Evolutionary conservation across 306 rosid genomes (phyloP), one percentile per base, ranked within the genome.

Genomic region (Phaseolus lunatus): DNA sequence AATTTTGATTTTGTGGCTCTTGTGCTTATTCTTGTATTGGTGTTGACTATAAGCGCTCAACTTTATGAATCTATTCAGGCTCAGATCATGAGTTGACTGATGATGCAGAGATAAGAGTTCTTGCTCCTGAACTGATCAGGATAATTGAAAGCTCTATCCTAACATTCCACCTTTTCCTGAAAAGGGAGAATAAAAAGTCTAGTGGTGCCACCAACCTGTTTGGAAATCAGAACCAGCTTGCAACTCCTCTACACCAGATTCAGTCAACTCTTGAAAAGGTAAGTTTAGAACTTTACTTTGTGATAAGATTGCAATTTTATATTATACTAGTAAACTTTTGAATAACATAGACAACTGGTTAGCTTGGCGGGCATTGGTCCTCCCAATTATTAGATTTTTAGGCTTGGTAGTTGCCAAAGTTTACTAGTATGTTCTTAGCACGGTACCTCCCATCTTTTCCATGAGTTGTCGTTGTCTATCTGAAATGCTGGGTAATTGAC

Each of bases 211-310:
- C 78, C 35, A 84, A 81, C 61, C 84, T 87, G 56, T 88, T 86
- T 84, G 96, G 96, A 80, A 89, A 79, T 76, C 97, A 87, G 66
- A 91, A 85, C 83, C 93, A 88, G 71, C 80, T 78, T 75, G 92
- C 86, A 53, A 84, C 92, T 81, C 92, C 93, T 41, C 88, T 89
- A 57, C 93, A 88, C 26, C 98, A 86, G 86, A 81, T 90, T 86
- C 96, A 89, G 67, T 90, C 89, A 75, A 77, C 77, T 53, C 89
- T 95, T 44, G 93, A 90, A 82, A 95, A 90, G 97, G 98, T 90
- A 85, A 85, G 62, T 50, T 75, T 64, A 33, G 18, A 72, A 62
- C 14, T 47, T 29, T 67, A 27, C 75, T 70, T 62, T 63, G 69
- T 27, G 67, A 14, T 27, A 58, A 59, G 11, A 14, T 27, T 61